These are phyloP conservation scores for Plasmodium ovale DNA, from an alignment of 169 alveolate species.

Conservation along the genomic window DNA sequence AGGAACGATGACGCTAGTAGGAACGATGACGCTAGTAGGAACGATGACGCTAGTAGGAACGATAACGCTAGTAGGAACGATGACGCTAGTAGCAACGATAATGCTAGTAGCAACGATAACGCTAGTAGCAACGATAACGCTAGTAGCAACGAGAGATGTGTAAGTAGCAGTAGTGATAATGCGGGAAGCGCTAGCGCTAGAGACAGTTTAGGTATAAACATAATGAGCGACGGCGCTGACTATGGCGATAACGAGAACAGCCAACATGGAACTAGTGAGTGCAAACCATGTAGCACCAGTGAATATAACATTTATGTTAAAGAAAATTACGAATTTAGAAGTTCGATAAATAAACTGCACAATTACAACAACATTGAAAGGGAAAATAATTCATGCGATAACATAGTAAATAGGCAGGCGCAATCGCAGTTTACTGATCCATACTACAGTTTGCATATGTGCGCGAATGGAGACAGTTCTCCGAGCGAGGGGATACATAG, in stretches of 20 bases:
- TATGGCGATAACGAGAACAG: too few relatives aligned
- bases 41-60: not conserved
- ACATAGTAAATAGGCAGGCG: conserved; percentile 43
- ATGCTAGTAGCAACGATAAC: too few relatives aligned
- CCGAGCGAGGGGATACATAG: not conserved
- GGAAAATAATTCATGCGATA: conserved; percentile 19
- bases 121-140: too few relatives aligned
- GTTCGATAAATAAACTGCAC: not conserved
- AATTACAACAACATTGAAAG: conserved; percentile 4
- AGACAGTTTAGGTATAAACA: too few relatives aligned
- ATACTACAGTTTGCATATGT: conserved; percentile 14
- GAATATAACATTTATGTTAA: not conserved
- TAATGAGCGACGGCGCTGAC: too few relatives aligned
- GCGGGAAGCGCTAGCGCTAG: too few relatives aligned
- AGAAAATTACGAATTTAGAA: not conserved
- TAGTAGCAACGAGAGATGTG: too few relatives aligned
- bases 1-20: not conserved
- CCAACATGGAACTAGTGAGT: too few relatives aligned
- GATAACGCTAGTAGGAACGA: not conserved
- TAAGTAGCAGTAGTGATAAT: too few relatives aligned
- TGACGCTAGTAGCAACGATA: too few relatives aligned
- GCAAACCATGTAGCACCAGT: not conserved
- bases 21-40: not conserved
- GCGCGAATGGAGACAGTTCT: not conserved
- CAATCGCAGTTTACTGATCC: conserved; percentile 27